Percentiles rank a stretch among this genome's conserved stretches.
Evolutionary conservation across 495 filamentous ascomycete species (phyloP).

Genomic region (Lentithecium fluviatile): DNA sequence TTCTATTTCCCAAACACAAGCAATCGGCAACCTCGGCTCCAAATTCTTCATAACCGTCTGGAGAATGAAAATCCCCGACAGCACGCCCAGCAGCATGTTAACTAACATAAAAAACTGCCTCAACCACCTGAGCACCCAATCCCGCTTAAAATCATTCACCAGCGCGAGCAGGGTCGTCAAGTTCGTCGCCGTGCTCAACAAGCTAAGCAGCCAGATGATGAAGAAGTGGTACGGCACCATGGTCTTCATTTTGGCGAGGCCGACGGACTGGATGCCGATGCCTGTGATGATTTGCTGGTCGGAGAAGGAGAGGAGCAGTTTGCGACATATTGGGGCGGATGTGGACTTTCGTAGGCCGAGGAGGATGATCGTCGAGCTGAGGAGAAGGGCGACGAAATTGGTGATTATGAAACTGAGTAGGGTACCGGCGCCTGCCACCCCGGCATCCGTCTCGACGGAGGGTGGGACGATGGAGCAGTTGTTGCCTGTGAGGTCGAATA

Average conservation of each 20-base stretch:
- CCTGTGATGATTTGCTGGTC: constrained; percentile 63
- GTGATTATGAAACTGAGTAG: constrained; percentile 62
- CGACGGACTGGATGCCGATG: constrained; percentile 58
- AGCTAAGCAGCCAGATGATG: constrained; percentile 59
- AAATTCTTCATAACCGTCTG: constrained; percentile 49
- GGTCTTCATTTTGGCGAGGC: constrained; percentile 50
- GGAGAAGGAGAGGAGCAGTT: constrained; percentile 56
- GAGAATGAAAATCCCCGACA: constrained; percentile 53
- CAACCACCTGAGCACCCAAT: constrained; percentile 62
- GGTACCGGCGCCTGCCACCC: constrained; percentile 58
- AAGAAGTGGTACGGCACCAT: constrained; percentile 63
- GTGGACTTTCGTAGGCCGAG: constrained; percentile 43
- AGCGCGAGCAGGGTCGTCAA: constrained; percentile 56
- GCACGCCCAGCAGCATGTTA: constrained; percentile 52
- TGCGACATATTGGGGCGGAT: constrained; percentile 52
- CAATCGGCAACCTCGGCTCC: constrained; percentile 50
- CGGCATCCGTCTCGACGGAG: constrained; percentile 51
- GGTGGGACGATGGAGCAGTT: constrained; percentile 52
- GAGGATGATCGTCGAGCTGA: constrained; percentile 52
- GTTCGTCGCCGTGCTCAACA: constrained; percentile 59
- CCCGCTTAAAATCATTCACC: constrained; percentile 58
- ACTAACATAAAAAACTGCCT: constrained; percentile 59
- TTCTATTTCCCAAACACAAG: constrained; percentile 50
- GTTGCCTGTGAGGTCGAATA: constrained; percentile 40
- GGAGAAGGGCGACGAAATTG: constrained; percentile 50